A percentile compares a stretch with the other conserved stretches of the same genome.
Conservation (phyloP, 2,329 filamentous ascomycete species). For the Iodosphaeria phyllophila region DNA sequence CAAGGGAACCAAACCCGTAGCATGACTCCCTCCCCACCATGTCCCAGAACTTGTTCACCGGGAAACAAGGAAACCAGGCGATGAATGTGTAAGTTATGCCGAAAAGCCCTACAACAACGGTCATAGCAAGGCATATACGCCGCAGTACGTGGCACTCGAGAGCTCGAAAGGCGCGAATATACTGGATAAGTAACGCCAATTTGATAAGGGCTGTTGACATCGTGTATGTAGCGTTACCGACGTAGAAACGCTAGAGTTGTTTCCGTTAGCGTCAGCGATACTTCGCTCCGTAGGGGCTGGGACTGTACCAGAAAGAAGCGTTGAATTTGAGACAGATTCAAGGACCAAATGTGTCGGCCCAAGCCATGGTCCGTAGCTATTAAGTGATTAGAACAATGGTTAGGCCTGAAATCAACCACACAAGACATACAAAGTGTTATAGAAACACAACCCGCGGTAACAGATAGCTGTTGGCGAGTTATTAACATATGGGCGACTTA, state of each 20-base stretch:
- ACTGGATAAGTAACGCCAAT: conserved; percentile 11
- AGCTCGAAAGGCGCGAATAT: conserved; percentile 10
- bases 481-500: background rate
- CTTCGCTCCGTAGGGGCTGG: no score
- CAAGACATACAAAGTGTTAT: conserved; percentile 4
- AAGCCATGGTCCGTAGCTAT: conserved; percentile 6
- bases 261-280: background rate
- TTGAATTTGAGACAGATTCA: conserved; percentile 2
- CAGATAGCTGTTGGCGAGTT: background rate
- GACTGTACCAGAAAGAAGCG: conserved; percentile 6
- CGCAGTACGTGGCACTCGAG: conserved; percentile 3
- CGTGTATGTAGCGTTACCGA: conserved; percentile 8
- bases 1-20: conserved; percentile 7
- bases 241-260: conserved; percentile 7
- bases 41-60: conserved; percentile 7
- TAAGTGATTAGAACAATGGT: background rate
- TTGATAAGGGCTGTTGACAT: conserved; percentile 10
- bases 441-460: background rate
- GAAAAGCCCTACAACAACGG: conserved; percentile 7
- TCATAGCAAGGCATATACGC: conserved; percentile 5
- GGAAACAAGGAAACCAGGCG: conserved; percentile 10
- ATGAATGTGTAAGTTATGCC: conserved; percentile 9
- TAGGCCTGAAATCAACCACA: conserved; percentile 1
- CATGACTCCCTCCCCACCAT: conserved; percentile 2
- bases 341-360: conserved; percentile 6